Evolutionary conservation across 148 eudicot genomes (phyloP), one percentile per base, ranked within the genome.

Genomic region (Mesembryanthemum crystallinum): DNA sequence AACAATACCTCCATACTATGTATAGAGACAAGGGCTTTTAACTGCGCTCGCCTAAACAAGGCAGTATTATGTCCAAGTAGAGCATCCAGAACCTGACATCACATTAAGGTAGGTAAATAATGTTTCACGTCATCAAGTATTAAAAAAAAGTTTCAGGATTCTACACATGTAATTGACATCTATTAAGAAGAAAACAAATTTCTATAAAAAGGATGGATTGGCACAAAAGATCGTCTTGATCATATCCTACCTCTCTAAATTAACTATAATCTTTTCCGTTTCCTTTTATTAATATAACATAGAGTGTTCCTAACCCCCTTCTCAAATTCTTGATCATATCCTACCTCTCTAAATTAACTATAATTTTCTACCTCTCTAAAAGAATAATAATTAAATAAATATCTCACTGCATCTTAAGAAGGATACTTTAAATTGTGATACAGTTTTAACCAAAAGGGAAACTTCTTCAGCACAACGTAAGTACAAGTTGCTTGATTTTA

Each of bases 11-110:
- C 98, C 87, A 87, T 87, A 75, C 98, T 83, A 57, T 94, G 98
- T 68, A 94, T 94, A 49, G 91, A 83, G 73, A 94, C 98, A 69
- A 94, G 93, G 79, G 98, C 98, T 82, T 94, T 94, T 74, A 94
- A 76, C 67, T 94, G 98, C 52, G 97, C 96, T 80, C 97, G 87
- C 79, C 98, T 90, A 82, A 94, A 94, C 72, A 94, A 79, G 32
- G 87, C 90, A 77, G 92, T 88, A 77, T 88, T 66, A 74, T 89
- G 97, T 61, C 98, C 98, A 78, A 93, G 86, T 37, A 87, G 80
- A 70, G 73, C 82, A 84, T 93, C 98, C 77, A 93, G 86, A 78
- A 91, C 83, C 98, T 93, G 84, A 71, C 72, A 83, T 71, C 25
- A 73, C 69, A 83, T 74, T 12, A 69, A 74, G 14, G 65, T 23